Evolutionary conservation across 2,329 filamentous ascomycete species (phyloP), one percentile per base, ranked within the genome.

Genomic region (Neopestalotiopsis clavispora): DNA sequence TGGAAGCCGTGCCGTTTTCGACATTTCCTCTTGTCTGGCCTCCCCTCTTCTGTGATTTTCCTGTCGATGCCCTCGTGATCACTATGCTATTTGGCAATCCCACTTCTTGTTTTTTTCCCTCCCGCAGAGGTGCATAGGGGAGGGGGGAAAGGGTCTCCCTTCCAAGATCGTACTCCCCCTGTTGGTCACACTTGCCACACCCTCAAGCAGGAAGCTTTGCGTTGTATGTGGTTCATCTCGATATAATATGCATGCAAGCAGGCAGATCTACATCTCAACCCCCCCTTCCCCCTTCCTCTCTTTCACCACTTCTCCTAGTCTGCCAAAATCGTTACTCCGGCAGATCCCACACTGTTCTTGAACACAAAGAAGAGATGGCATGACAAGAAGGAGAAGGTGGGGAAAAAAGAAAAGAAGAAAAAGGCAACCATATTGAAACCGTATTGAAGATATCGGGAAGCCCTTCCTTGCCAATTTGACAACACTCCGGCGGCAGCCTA

Each of bases 241-340:
- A 52, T 52, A 52, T 52, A 20, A 52, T 52, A 52, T 52, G 45
- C 45, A 52, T 52, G 45, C 45, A 52, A 20, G 45, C 45, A 52
- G 45, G 45, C 45, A 52, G 45, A 52, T 52, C 45, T 52, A 52
- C 45, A 52, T 52, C 45, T 52, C 45, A 52, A n/a, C 17, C 45
- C 45, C 45, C 45, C 17, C 20, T 17, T 7, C n/a, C 42, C 7
- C 42, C n/a, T 49, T n/a, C 14, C 14, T 14, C 42, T 13, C 42
- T n/a, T 17, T n/a, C 45, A 52, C 14, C 17, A n/a, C 9, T 49
- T 52, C 45, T 52, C 45, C 17, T 49, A 52, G 10, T 38, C 34
- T 52, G 45, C 45, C 45, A 52, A 52, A 49, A n/a, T 20, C n/a
- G n/a, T 52, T 28, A 52, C 45, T 17, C n/a, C 45, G 45, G 45